Evolutionary conservation across 257 asterid genomes (phyloP).

Genomic region (Craterostigma plantagineum): DNA sequence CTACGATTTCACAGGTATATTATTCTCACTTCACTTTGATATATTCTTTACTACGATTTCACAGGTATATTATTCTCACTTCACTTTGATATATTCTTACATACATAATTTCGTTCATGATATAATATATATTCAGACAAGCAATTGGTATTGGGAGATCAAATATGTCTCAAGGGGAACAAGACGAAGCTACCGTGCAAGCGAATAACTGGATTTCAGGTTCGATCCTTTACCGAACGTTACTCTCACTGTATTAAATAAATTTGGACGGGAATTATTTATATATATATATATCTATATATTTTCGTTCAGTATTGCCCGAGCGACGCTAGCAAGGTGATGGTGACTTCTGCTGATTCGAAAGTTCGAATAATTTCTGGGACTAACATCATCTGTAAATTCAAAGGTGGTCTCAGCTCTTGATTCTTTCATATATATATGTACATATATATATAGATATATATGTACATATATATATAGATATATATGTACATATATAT

Average conservation of each 20-base stretch:
- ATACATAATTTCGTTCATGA: not conserved
- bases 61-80: no score
- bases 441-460: no score
- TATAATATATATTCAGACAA: slow-evolving; percentile 22
- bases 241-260: slow-evolving; percentile 1
- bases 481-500: no score
- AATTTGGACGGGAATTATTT: no score
- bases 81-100: not conserved
- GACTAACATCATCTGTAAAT: slow-evolving; percentile 42
- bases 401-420: no score
- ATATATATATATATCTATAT: not conserved
- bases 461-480: no score
- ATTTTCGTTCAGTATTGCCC: slow-evolving; percentile 60
- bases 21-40: no score
- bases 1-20: slow-evolving; percentile 48
- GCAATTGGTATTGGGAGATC: slow-evolving; percentile 51
- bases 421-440: no score
- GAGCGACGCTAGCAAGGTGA: slow-evolving; percentile 48
- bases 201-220: slow-evolving; percentile 88
- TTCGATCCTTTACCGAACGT: slow-evolving; percentile 3
- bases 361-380: slow-evolving; percentile 58
- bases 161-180: slow-evolving; percentile 50
- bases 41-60: no score
- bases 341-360: slow-evolving; percentile 82
- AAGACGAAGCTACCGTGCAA: slow-evolving; percentile 51